Percentiles rank a stretch among this genome's conserved stretches.
Conservation (phyloP, 371 early-diverging fungal species). For the Mucor racemosus region DNA sequence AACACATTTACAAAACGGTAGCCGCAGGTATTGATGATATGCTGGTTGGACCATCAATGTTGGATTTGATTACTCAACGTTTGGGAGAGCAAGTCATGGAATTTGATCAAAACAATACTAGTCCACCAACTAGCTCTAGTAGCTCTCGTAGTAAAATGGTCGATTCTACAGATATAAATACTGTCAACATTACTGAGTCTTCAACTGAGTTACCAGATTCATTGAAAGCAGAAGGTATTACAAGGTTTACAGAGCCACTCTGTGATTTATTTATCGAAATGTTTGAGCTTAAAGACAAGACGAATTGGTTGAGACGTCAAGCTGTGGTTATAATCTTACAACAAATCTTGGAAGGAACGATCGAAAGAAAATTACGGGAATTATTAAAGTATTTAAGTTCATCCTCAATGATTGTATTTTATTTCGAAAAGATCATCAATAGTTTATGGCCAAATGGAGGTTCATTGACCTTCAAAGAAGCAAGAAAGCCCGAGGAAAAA, state of each 20-base stretch:
- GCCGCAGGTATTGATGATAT: conserved; percentile 74
- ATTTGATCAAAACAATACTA: conserved; percentile 35
- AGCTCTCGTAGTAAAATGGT: conserved; percentile 12
- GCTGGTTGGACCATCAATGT: conserved; percentile 68
- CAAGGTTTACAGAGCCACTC: conserved; percentile 70
- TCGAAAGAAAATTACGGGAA: conserved; percentile 73
- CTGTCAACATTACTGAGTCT: conserved; percentile 18
- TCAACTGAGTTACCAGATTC: conserved; percentile 19
- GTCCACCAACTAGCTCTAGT: conserved; percentile 15
- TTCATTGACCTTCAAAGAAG: conserved; percentile 33
- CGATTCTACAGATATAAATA: conserved; percentile 2
- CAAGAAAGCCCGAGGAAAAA: conserved; percentile 61
- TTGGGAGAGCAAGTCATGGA: conserved; percentile 72
- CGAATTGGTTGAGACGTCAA: conserved; percentile 87
- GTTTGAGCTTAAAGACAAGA: conserved; percentile 85
- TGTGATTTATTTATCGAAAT: conserved; percentile 85
- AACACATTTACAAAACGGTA: conserved; percentile 74
- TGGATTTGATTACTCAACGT: conserved; percentile 75
- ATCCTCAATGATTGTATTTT: conserved; percentile 50
- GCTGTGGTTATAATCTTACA: conserved; percentile 85
- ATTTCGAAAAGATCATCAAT: conserved; percentile 41
- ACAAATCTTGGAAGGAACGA: conserved; percentile 83
- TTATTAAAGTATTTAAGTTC: conserved; percentile 38
- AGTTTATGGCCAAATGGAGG: conserved; percentile 63
- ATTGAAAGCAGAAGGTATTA: conserved; percentile 55